Base-by-base conservation (phyloP, 768 basidiomycete species). In the Cyathus striatus region DNA sequence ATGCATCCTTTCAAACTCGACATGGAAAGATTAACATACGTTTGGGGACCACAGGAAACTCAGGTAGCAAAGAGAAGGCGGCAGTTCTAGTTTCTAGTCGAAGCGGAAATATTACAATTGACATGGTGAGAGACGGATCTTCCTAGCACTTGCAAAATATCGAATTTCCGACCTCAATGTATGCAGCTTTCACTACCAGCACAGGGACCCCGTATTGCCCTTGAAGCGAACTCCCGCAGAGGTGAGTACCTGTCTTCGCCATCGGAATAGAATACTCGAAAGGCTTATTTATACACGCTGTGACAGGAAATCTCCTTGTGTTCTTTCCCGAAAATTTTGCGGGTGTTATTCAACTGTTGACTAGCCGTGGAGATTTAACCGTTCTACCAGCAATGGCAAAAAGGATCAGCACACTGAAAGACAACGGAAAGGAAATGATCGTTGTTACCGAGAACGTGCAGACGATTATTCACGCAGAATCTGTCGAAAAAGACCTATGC, bases 1-100 rank as follows among this genome's bases (percentile, higher is more conserved):
- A 70, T 48, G 68, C 66, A 9, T 70, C 67, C 33, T 70, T 74
- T 51, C 66, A 58, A 14, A 65, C 73, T 39, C 67, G 65, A 26
- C 61, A 64, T 30, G 73, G 66, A 5, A 47, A 55, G 18, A 68
- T 73, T 38, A 56, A 56, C 5, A 40, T 76, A 24, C 57, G 66
- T 25, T 49, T 70, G 10, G 69, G 57, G 7, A 69, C 70, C 13
- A 62, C 60, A 22, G 69, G 70, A 20, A 55, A 58, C 38, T 61
- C 60, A 17, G 48, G 40, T 13, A 52, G 50, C 16, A 48, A 50
- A 5, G 50, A 57, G 5, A 68, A 63, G 45, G 62, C 68, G n/a
- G 60, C 57, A 22, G 61, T 73, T 4, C 48, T 60, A n/a, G 65
- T 71, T 13, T 49, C 55, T 6, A 68, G 54, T 40, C 61, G 62